Conservation (phyloP, 75 land plant species). For the Picea sitchensis region DNA sequence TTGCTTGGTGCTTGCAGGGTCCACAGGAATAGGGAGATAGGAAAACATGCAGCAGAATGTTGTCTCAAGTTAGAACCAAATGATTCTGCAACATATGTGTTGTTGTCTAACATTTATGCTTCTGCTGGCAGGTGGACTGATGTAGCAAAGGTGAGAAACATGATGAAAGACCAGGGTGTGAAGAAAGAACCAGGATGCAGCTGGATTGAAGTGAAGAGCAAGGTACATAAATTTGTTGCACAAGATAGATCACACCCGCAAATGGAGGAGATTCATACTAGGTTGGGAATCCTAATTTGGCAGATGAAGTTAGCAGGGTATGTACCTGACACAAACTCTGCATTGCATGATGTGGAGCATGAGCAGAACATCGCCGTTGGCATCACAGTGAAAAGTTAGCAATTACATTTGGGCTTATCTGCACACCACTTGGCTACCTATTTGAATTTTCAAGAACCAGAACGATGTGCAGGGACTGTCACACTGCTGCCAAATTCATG, state of each 20-base stretch:
- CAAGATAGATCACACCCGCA: constrained; percentile 10
- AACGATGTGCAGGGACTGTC: constrained; percentile 23
- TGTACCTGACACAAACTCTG: constrained; percentile 14
- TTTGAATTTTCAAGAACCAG: constrained; percentile 19
- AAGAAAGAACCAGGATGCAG: constrained; percentile 16
- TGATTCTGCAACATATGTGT: constrained; percentile 13
- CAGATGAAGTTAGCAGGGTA: constrained; percentile 18
- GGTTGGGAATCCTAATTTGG: constrained; percentile 6
- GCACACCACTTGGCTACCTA: constrained; percentile 15
- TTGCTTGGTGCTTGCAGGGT: constrained; percentile 11
- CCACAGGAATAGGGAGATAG: constrained; percentile 9
- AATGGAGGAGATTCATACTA: constrained; percentile 8
- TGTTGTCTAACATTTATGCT: constrained; percentile 21
- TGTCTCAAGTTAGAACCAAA: constrained; percentile 7
- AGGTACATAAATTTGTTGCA: constrained; percentile 5
- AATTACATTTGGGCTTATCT: constrained; percentile 26
- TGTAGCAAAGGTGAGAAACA: constrained; percentile 7
- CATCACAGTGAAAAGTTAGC: constrained; percentile 30
- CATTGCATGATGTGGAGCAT: constrained; percentile 11
- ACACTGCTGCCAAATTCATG: constrained; percentile 23
- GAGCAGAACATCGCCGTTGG: constrained; percentile 1
- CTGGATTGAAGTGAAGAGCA: constrained; percentile 11
- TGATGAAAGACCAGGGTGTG: constrained; percentile 8
- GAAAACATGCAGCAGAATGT: neutral
- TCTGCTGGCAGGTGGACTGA: constrained; percentile 8